Percentiles rank a stretch among this genome's conserved stretches.
Conservation (phyloP, 2,329 filamentous ascomycete species). For the Chrysoporthe austroafricana region DNA sequence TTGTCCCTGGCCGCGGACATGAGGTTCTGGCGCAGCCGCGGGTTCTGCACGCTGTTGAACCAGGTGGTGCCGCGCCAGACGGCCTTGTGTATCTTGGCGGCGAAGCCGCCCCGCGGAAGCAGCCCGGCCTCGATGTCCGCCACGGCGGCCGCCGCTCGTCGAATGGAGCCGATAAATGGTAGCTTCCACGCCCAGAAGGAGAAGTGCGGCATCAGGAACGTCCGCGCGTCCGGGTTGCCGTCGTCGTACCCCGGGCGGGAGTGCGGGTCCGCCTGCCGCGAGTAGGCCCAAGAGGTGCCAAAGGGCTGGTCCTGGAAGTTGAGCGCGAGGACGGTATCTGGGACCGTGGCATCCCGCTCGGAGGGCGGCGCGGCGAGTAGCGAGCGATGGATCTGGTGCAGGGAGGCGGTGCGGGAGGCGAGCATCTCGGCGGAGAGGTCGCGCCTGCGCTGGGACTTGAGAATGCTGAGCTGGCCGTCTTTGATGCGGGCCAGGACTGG, state of each 20-base stretch:
- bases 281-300: conserved; percentile 50
- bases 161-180: conserved; percentile 51
- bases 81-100: conserved; percentile 46
- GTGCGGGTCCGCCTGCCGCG: conserved; percentile 46
- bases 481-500: conserved; percentile 48
- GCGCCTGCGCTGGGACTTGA: conserved; percentile 44
- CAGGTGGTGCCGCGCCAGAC: conserved; percentile 57
- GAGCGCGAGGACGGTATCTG: conserved; percentile 57
- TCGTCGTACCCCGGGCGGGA: conserved; percentile 32
- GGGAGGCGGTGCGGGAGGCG: conserved; percentile 52
- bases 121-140: conserved; percentile 40
- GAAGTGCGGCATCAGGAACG: conserved; percentile 60
- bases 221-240: conserved; percentile 36
- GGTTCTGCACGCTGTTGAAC: conserved; percentile 51
- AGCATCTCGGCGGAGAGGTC: conserved; percentile 51
- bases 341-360: conserved; percentile 39
- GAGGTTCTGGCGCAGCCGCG: conserved; percentile 47
- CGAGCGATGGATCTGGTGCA: conserved; percentile 58
- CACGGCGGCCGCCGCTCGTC: conserved; percentile 44
- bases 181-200: conserved; percentile 59
- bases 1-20: conserved; percentile 40
- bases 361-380: conserved; percentile 50
- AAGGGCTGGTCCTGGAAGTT: conserved; percentile 55
- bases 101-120: conserved; percentile 29
- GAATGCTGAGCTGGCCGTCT: conserved; percentile 49